Conservation (phyloP, 1,284 basidiomycete genomes). For the Inonotus obliquus region DNA sequence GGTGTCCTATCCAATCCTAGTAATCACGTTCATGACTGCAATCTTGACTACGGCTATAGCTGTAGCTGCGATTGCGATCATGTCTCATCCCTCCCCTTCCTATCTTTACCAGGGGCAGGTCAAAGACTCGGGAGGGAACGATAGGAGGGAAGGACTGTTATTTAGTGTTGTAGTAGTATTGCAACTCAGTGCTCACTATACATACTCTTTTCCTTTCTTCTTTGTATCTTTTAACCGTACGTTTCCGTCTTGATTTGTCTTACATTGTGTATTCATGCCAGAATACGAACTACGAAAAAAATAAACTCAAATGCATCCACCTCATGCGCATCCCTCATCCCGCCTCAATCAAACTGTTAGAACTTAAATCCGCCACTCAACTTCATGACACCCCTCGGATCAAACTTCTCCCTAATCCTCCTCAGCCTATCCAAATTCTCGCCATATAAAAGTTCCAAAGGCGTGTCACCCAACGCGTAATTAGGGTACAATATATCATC, state of each 20-base stretch:
- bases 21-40: too few relatives aligned
- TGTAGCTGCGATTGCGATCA: too few relatives aligned
- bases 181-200: not conserved
- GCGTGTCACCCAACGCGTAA: constrained; percentile 18
- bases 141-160: too few relatives aligned
- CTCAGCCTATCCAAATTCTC: not conserved
- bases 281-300: too few relatives aligned
- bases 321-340: not conserved
- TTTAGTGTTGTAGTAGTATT: too few relatives aligned
- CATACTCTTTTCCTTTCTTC: not conserved
- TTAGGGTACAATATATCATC: constrained; percentile 20
- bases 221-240: not conserved
- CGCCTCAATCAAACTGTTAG: not conserved
- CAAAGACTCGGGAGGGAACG: too few relatives aligned
- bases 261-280: too few relatives aligned
- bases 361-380: not conserved
- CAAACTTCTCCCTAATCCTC: not conserved
- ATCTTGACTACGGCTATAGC: too few relatives aligned
- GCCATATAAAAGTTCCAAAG: constrained; percentile 1
- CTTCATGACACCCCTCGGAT: not conserved
- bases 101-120: too few relatives aligned
- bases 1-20: too few relatives aligned
- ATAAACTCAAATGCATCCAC: too few relatives aligned
- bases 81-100: too few relatives aligned
- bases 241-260: not conserved